phyloP scores from a whole-genome alignment of 345 rosid genomes.

The Trapa bicornis region DNA sequence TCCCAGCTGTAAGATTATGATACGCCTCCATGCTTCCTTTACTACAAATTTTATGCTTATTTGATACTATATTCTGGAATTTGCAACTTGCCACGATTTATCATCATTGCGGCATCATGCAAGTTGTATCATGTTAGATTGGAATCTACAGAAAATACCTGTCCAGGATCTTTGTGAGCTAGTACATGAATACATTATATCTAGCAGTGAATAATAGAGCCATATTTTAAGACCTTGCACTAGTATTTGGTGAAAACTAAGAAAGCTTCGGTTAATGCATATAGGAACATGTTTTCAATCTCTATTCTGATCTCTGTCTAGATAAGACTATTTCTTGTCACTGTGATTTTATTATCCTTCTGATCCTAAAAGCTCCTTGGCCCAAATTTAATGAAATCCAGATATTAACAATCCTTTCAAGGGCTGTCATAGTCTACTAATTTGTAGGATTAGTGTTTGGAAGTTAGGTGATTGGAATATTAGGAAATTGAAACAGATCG shows the following conservation, averaged over 20 bases:
- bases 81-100: not conserved
- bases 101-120: not conserved
- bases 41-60: not conserved
- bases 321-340: not conserved
- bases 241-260: too few species aligned
- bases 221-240: not conserved
- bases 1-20: constrained; percentile 51
- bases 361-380: too few species aligned
- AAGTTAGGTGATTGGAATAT: not conserved
- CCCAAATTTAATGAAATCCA: not conserved
- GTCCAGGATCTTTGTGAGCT: too few species aligned
- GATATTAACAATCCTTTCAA: not conserved
- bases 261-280: too few species aligned
- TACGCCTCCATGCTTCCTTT: not conserved
- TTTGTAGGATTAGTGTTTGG: not conserved
- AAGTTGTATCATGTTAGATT: too few species aligned
- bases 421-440: not conserved
- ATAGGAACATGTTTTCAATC: too few species aligned
- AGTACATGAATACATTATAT: not conserved
- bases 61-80: not conserved
- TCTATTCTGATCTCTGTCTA: too few species aligned
- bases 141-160: too few species aligned
- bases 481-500: not conserved
- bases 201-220: not conserved
- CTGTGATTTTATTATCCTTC: not conserved